Base-by-base conservation (phyloP, 441 rosid genomes). In the Codiaeum variegatum region DNA sequence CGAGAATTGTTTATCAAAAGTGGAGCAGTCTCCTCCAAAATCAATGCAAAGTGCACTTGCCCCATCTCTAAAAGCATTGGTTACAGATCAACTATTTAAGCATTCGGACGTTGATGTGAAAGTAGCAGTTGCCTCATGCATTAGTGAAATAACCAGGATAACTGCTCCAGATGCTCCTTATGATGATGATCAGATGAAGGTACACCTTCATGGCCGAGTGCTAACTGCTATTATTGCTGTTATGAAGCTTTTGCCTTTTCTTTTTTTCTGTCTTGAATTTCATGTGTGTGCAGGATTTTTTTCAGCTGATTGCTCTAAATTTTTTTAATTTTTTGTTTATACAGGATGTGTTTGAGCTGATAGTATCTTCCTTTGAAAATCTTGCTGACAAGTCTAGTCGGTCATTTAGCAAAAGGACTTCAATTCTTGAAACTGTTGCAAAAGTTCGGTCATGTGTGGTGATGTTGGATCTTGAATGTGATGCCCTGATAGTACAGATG, bases 91-190 rank as follows among this genome's bases (percentile, higher is more conserved):
- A 72, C 86, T 96, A 73, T 85, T 94, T 58, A 83, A 69, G 77
- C 98, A 94, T 82, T 72, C 89, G 13, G 87, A 94, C 72, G 76
- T 42, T 55, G 98, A 93, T 77, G 94, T 96, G 54, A 89, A 85
- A 82, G 97, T 90, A 77, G 90, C 94, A 21, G 97, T 93, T 62
- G 97, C 97, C 49, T 84, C 97, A 47, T 96, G 98, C 84, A 93
- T 96, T 78, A 96, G 97, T 74, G 99, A 96, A 87, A 92, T 93
- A 75, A 96, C 97, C 18, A 87, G 99, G 87, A 96, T 96, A 73
- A 96, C 98, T 61, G 99, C 99, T 52, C 99, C 99, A 0, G 99
- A 96, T 18, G 97, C 98, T 76, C 99, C 99, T 36, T 96, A 90
- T 79, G 92, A 88, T 23, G 99, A 96, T 84, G 94, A 93, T 0